Conservation (phyloP, 176 grass and related monocot genomes). For the Bothriochloa decipiens region DNA sequence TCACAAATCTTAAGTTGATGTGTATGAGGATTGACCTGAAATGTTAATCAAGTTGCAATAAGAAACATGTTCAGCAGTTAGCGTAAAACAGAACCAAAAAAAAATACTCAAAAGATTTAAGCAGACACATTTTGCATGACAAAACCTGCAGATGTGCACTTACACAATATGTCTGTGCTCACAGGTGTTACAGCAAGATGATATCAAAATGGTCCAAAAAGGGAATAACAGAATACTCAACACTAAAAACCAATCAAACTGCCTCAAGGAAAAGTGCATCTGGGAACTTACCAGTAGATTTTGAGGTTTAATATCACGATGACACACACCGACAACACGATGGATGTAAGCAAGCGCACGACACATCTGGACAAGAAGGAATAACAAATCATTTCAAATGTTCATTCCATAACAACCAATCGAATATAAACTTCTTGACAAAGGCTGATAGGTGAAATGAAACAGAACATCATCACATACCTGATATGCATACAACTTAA, state of each 20-base stretch:
- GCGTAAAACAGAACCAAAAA: slow-evolving; percentile 14
- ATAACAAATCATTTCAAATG: slow-evolving; percentile 17
- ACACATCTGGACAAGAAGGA: slow-evolving; percentile 71
- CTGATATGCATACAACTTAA: slow-evolving; percentile 88
- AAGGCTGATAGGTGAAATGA: slow-evolving; percentile 6
- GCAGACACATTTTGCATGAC: slow-evolving; percentile 17
- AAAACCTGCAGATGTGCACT: slow-evolving; percentile 15
- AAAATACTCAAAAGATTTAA: neutral
- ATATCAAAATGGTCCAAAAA: slow-evolving; percentile 16
- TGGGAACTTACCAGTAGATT: slow-evolving; percentile 81
- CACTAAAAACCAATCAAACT: neutral
- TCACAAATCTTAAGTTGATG: slow-evolving; percentile 95
- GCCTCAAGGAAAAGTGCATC: neutral
- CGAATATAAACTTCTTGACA: neutral
- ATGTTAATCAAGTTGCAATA: slow-evolving; percentile 33
- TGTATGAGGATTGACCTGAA: slow-evolving; percentile 85
- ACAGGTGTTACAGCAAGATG: slow-evolving; percentile 12
- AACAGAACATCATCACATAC: slow-evolving; percentile 49
- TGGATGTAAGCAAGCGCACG: slow-evolving; percentile 87
- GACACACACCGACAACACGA: slow-evolving; percentile 85
- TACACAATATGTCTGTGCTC: neutral
- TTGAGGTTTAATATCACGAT: slow-evolving; percentile 97
- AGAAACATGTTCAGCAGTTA: slow-evolving; percentile 10
- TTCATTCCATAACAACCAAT: slow-evolving; percentile 22
- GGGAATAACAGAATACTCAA: neutral